A percentile compares a stretch with the other conserved stretches of the same genome.
Conservation (phyloP, 2,329 filamentous ascomycete species). For the Tolypocladium pustulatum region DNA sequence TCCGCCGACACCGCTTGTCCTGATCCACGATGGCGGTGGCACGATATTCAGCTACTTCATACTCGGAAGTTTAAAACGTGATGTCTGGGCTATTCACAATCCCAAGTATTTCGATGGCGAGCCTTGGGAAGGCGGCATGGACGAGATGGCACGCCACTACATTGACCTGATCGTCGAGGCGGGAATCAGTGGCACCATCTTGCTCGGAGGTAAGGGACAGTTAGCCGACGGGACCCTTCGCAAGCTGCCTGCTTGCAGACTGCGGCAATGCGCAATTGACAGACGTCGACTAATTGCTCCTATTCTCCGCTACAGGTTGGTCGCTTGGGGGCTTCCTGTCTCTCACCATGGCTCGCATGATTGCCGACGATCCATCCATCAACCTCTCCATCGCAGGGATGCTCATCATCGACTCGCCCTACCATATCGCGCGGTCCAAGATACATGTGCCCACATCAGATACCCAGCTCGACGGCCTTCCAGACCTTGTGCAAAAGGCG, state of each 20-base stretch:
- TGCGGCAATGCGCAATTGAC: not conserved
- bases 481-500: constrained; percentile 15
- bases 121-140: constrained; percentile 15
- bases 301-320: constrained; percentile 11
- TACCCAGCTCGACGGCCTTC: constrained; percentile 10
- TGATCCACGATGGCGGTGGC: constrained; percentile 20
- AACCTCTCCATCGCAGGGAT: constrained; percentile 14
- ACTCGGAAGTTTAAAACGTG: constrained; percentile 14
- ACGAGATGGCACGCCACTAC: constrained; percentile 18
- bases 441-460: constrained; percentile 7
- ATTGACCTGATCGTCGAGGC: constrained; percentile 11
- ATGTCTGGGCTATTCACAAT: constrained; percentile 20
- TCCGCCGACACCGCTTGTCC: constrained; percentile 12
- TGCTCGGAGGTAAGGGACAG: constrained; percentile 14
- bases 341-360: constrained; percentile 12
- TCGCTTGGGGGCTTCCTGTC: constrained; percentile 18
- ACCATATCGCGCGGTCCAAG: constrained; percentile 12
- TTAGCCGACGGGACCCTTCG: too few species aligned
- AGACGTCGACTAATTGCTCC: not conserved
- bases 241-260: not conserved
- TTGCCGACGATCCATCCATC: constrained; percentile 11
- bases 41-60: constrained; percentile 19
- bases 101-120: constrained; percentile 14
- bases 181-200: constrained; percentile 13
- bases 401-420: constrained; percentile 18